A percentile compares a stretch with the other conserved stretches of the same genome.
Evolutionary conservation across 306 rosid species (phyloP).

Genomic region (Rubus idaeus): DNA sequence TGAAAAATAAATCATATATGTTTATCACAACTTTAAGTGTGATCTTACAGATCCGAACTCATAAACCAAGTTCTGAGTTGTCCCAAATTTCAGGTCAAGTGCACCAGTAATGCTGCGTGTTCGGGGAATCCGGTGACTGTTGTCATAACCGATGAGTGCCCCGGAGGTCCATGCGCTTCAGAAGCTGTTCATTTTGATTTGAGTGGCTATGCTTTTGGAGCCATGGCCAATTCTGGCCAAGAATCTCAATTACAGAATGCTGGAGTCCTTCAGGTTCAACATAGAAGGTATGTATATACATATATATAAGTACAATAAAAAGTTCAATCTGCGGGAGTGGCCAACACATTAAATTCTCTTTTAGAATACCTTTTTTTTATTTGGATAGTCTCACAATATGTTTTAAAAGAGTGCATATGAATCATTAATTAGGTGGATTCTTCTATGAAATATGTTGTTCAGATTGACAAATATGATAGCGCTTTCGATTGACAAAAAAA

Average conservation of each 20-base stretch:
- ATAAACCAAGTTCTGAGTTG: background rate
- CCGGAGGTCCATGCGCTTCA: slow-evolving; percentile 46
- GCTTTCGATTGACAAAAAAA: no score
- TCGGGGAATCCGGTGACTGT: slow-evolving; percentile 57
- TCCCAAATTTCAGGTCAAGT: slow-evolving; percentile 52
- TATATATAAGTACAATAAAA: background rate
- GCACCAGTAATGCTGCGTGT: slow-evolving; percentile 52
- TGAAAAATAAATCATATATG: background rate
- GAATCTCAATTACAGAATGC: slow-evolving; percentile 47
- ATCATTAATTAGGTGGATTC: no score
- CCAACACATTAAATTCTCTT: background rate
- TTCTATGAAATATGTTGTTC: no score
- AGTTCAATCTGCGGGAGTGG: background rate
- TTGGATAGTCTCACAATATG: no score
- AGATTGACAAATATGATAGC: no score
- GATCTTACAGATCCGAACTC: background rate
- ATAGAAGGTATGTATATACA: slow-evolving; percentile 42
- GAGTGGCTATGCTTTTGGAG: slow-evolving; percentile 80
- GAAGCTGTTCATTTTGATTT: slow-evolving; percentile 66
- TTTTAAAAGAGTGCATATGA: no score
- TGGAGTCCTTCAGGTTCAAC: slow-evolving; percentile 53
- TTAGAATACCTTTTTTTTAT: no score
- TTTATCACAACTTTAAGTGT: no score
- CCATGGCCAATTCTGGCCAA: slow-evolving; percentile 69
- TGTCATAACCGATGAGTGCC: slow-evolving; percentile 74